Evolutionary conservation across 305 asterid species (phyloP), one percentile per base, ranked within the genome.

Genomic region (Salvia sclarea): DNA sequence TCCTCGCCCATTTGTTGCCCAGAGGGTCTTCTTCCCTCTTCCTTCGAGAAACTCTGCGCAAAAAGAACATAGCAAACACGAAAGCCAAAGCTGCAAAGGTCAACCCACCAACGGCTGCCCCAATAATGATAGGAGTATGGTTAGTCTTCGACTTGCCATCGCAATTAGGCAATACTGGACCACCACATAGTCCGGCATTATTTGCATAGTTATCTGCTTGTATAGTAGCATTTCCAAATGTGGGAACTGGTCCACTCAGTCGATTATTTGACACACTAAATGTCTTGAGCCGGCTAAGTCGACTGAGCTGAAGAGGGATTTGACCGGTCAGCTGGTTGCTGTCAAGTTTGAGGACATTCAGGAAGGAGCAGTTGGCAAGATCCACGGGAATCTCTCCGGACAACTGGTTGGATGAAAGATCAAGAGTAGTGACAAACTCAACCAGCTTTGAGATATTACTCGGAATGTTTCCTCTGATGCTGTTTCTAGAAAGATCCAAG

Each of bases 131-230:
- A 30, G 75, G 80, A 11, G 74, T 76, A 12, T 31, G 56, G 33
- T 24, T 45, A 67, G 76, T 72, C 79, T 74, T 80, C 1, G 75
- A 12, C 12, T 64, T 3, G 56, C 50, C 72, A 18, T 16, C 12
- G 64, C 95, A 90, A 57, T 1, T 11, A 4, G 75, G 57, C 70
- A 85, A 76, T 11, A n/a, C n/a, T n/a, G 87, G 85, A 6, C 0
- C 6, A 22, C 89, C 95, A 76, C 95, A 90, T 6, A 90, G 78
- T 11, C 93, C 97, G 1, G 61, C 31, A 75, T 90, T 90, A 66
- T 70, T 60, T 2, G 78, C 76, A 74, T 71, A 89, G 75, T 64
- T 74, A 0, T 69, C 86, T 6, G 60, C 62, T 14, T 31, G 0
- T 62, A 76, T 0, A 52, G 43, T 61, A 28, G 52, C 61, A 69